A percentile compares a stretch with the other conserved stretches of the same genome.
These are phyloP conservation scores for Lachnellula suecica DNA, from an alignment of 2,329 filamentous ascomycete genomes.

Conservation along the genomic window DNA sequence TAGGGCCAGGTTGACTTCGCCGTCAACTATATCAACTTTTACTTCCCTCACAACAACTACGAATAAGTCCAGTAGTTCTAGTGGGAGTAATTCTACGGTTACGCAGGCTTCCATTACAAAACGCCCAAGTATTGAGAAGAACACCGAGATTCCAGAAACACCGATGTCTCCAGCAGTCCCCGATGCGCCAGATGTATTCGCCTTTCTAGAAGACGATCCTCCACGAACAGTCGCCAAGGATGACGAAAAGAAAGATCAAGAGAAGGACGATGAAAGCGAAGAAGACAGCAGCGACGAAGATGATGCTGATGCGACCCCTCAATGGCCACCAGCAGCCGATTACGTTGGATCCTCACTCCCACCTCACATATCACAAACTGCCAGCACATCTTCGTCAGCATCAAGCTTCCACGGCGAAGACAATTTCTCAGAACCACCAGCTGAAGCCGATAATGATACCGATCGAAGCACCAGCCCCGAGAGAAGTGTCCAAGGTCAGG, in stretches of 20 bases:
- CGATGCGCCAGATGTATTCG: slow-evolving; percentile 30
- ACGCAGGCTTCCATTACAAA: slow-evolving; percentile 35
- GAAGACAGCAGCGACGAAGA: slow-evolving; percentile 3
- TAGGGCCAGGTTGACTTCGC: slow-evolving; percentile 30
- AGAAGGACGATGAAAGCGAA: slow-evolving; percentile 7
- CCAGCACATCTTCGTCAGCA: slow-evolving; percentile 34
- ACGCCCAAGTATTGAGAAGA: slow-evolving; percentile 17
- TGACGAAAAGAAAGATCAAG: neutral
- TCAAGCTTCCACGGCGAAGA: slow-evolving; percentile 33
- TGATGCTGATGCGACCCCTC: slow-evolving; percentile 7
- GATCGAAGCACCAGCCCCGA: slow-evolving; percentile 46
- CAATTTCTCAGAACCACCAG: slow-evolving; percentile 35
- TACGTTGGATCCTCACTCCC: slow-evolving; percentile 11
- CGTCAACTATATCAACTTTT: slow-evolving; percentile 33
- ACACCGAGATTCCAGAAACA: slow-evolving; percentile 15
- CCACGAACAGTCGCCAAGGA: slow-evolving; percentile 2
- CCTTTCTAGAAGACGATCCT: slow-evolving; percentile 26
- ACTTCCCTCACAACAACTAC: slow-evolving; percentile 32
- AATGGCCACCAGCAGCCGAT: slow-evolving; percentile 14
- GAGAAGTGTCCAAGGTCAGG: slow-evolving; percentile 35
- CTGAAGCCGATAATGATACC: slow-evolving; percentile 38
- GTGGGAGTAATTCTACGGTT: slow-evolving; percentile 41
- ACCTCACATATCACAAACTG: slow-evolving; percentile 23
- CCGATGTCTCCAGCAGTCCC: slow-evolving; percentile 31
- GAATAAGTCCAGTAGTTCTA: slow-evolving; percentile 39